Evolutionary conservation across 352 stramenopile species (phyloP), one percentile per base, ranked within the genome.

Genomic region (Globisporangium paddicum): DNA sequence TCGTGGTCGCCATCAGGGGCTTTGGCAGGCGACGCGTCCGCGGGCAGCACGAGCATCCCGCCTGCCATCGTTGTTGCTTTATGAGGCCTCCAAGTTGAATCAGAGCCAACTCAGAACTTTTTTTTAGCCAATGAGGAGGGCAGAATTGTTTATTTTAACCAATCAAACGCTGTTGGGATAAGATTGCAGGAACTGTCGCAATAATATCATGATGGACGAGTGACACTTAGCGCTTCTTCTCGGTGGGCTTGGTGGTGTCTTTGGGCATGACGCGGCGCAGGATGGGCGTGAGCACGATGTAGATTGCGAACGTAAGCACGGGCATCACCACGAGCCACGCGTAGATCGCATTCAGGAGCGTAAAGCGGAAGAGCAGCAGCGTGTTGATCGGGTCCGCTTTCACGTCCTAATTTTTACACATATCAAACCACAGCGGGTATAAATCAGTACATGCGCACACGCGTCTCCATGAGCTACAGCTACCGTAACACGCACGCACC

Each of bases 341-440:
- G 70, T 89, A 90, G 53, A 91, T 89, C 38, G 81, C 83, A 61
- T 88, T 63, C 59, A 93, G 64, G 19, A 93, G 71, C 30, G 79
- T 89, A 67, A 90, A 93, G 66, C 79, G 83, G 67, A 91, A 93
- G 32, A 77, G 66, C 57, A 87, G 66, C 50, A 93, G 68, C 54
- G 83, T 91, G 58, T 77, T 82, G 49, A 93, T 62, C 34, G 80
- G 77, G 63, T 93, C 83, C 34, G 73, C 75, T 63, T 91, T 86
- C 21, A 93, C 60, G 53, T 85, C 79, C 72, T 84, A n/a, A n/a
- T n/a, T n/a, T n/a, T n/a, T n/a, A n/a, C n/a, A n/a, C n/a, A n/a
- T n/a, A n/a, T n/a, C n/a, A n/a, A n/a, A n/a, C n/a, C n/a, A n/a
- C n/a, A n/a, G n/a, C n/a, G n/a, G n/a, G n/a, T n/a, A n/a, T n/a